Evolutionary conservation across 2,329 filamentous ascomycete species (phyloP), one percentile per base, ranked within the genome.

Genomic region (Graphiopsis chlorocephala): DNA sequence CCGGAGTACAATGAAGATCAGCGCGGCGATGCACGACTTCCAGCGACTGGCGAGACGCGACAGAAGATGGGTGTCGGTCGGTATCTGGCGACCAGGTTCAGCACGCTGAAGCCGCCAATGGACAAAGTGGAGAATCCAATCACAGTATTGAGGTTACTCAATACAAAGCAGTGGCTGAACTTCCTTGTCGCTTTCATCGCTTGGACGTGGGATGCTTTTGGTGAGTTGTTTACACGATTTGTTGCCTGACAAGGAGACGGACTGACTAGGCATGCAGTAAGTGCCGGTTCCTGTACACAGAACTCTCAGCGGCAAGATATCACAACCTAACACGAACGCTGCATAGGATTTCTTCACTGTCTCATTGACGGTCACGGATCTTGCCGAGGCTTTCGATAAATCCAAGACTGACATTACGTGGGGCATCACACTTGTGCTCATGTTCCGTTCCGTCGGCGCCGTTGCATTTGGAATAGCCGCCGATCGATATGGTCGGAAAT

Each of bases 361-460:
- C 26, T 86, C 83, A 5, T 74, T 88, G 59, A 85, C 84, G 0
- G 82, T 87, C 17, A 75, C 77, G 6, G 72, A 85, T 42, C 75
- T 88, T 12, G 84, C 85, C 2, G 77, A 82, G 64, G 73, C 77
- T 2, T 88, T 88, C 69, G 79, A 77, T 57, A 84, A 82, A 68
- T 79, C 81, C 2, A 84, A 84, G 58, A 82, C 81, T 11, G 83
- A 87, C 61, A 87, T 88, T 65, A 87, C 86, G 2, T 88, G 85
- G 85, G 84, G 80, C 56, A 80, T 82, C 64, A 80, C 84, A 1
- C 73, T 85, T 17, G 83, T 85, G 29, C 77, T 88, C 17, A 88
- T 88, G 86, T 80, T 88, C 66, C 81, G 86, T 57, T 85, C 83
- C 3, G 82, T 88, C 8, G 86, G 86, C 7, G 80, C 84, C 15